Base-by-base conservation (phyloP, 2,329 filamentous ascomycete genomes). In the Metarhizium robertsii region DNA sequence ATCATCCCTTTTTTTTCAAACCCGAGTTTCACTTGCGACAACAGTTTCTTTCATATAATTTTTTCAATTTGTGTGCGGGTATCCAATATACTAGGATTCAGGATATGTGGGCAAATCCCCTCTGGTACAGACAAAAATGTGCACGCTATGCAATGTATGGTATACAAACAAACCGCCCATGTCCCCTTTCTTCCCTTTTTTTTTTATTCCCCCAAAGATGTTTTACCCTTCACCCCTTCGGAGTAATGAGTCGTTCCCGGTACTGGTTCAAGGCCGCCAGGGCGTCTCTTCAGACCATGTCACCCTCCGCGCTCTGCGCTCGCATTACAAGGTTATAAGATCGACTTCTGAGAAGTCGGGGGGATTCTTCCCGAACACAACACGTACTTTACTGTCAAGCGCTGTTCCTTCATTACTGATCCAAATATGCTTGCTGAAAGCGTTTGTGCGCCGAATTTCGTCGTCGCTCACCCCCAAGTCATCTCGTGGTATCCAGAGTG, bases 391-490 rank as follows among this genome's bases (percentile, higher is more conserved):
- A 55, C 84, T 87, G 73, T 96, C 90, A 62, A 97, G 75, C 10
- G 90, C 88, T 20, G 92, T 91, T 57, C 91, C 91, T 68, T 95
- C 88, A 69, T 96, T 96, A 64, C 89, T 95, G 67, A 97, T 91
- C 88, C 91, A 96, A 53, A 97, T 87, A 59, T 84, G 78, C 57
- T 88, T 83, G 66, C 86, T 92, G 67, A 91, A 88, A 50, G 79
- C 77, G 60, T 85, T 80, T 6, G 91, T 96, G 40, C 88, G 79
- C 65, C 79, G 79, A 48, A 97, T 87, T 74, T 99, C 94, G 62
- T 97, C 92, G 63, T 95, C 90, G 61, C 88, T 91, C 56, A 99
- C 82, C 5, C 94, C 94, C 5, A 97, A 71, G 61, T 94, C 88
- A 66, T 99, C 94, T 11, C 87, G 83, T 0, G 94, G 94, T 48